These are phyloP conservation scores for Mycocentrospora acerina DNA, from an alignment of 2,329 filamentous ascomycete species.

Conservation along the genomic window DNA sequence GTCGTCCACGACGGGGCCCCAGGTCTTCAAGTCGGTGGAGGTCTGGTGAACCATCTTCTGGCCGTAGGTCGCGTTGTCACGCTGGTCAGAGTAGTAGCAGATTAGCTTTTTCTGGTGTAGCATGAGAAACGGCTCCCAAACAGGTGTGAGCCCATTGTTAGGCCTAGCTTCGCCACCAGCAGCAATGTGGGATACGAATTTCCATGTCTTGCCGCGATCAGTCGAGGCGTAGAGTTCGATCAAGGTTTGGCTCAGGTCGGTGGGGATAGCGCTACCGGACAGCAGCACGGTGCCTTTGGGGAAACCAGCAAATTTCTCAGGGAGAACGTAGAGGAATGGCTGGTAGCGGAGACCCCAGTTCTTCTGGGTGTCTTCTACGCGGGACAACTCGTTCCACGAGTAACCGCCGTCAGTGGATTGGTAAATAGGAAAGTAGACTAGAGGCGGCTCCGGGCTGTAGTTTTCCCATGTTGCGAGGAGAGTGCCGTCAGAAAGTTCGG, in stretches of 20 bases:
- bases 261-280: constrained; percentile 62
- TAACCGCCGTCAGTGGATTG: constrained; percentile 48
- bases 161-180: constrained; percentile 62
- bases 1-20: constrained; percentile 62
- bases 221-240: constrained; percentile 69
- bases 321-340: constrained; percentile 66
- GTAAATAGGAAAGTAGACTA: constrained; percentile 50
- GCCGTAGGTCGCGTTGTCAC: constrained; percentile 61
- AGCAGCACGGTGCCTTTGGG: constrained; percentile 64
- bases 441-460: constrained; percentile 51
- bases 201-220: constrained; percentile 64
- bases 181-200: constrained; percentile 67
- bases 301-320: constrained; percentile 58
- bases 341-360: constrained; percentile 69
- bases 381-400: constrained; percentile 65
- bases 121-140: constrained; percentile 73
- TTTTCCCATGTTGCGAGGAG: constrained; percentile 59
- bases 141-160: constrained; percentile 65
- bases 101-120: constrained; percentile 61
- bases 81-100: constrained; percentile 71
- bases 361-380: constrained; percentile 66
- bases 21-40: constrained; percentile 60
- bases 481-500: constrained; percentile 47
- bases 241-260: constrained; percentile 61
- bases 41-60: constrained; percentile 70